Evolutionary conservation across 2,329 filamentous ascomycete genomes (phyloP).

Genomic region (Simplicillium aogashimaense): DNA sequence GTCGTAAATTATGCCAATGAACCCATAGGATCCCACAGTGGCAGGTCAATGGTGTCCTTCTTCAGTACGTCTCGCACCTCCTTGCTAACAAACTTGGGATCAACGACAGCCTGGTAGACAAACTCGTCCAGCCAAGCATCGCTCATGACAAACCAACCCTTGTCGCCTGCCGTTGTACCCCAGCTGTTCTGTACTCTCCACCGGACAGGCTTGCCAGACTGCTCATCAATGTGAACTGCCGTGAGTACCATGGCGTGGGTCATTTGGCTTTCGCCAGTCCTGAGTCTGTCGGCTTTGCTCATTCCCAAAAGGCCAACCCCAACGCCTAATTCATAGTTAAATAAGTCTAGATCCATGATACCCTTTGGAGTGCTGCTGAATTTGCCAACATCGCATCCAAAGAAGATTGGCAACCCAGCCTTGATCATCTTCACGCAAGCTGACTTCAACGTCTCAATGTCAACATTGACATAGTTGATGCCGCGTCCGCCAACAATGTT

Average conservation of each 20-base stretch:
- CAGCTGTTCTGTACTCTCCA: constrained; percentile 88
- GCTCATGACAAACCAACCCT: constrained; percentile 86
- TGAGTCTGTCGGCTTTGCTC: constrained; percentile 65
- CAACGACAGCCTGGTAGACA: constrained; percentile 78
- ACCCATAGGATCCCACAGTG: constrained; percentile 76
- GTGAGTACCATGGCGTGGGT: constrained; percentile 91
- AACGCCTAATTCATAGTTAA: constrained; percentile 78
- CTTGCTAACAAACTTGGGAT: constrained; percentile 55
- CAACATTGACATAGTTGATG: constrained; percentile 76
- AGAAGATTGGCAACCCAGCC: constrained; percentile 74
- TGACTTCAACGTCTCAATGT: constrained; percentile 60
- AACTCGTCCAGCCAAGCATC: constrained; percentile 75
- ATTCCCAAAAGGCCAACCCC: constrained; percentile 64
- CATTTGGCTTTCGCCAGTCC: constrained; percentile 70
- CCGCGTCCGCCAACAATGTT: constrained; percentile 70
- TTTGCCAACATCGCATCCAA: constrained; percentile 81
- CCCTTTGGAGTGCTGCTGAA: constrained; percentile 59
- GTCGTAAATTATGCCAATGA: constrained; percentile 45
- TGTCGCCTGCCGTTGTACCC: constrained; percentile 58
- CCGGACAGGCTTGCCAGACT: constrained; percentile 52
- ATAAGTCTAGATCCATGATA: constrained; percentile 70
- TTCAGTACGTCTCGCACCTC: constrained; percentile 61
- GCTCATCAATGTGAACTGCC: constrained; percentile 65
- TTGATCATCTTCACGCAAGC: constrained; percentile 70
- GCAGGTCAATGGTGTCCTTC: constrained; percentile 60